Conservation (phyloP, 2,329 filamentous ascomycete species). For the Hirsutella minnesotensis region DNA sequence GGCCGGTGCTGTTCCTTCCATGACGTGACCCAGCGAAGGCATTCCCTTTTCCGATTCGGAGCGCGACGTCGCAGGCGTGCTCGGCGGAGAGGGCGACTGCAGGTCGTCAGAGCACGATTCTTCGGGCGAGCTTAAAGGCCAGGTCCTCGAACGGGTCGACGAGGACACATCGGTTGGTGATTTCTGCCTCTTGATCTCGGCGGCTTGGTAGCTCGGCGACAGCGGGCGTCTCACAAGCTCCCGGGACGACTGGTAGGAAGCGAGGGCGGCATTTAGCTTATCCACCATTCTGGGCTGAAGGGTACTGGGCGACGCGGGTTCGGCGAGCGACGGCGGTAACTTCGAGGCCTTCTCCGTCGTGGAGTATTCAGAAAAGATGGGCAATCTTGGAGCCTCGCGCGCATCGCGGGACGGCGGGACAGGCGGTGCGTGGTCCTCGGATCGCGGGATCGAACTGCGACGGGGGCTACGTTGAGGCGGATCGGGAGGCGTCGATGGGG, state of each 20-base stretch:
- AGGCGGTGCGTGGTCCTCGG: conserved; percentile 3
- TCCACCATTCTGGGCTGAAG: background rate
- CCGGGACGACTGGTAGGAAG: background rate
- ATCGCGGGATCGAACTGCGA: conserved; percentile 9
- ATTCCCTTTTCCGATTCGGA: conserved; percentile 26
- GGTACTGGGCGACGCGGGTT: background rate
- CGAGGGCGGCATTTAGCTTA: background rate
- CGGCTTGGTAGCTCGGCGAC: background rate
- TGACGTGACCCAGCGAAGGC: conserved; percentile 7
- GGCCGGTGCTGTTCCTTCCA: conserved; percentile 1
- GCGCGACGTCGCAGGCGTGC: conserved; percentile 27
- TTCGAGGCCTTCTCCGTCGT: background rate
- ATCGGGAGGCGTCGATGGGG: conserved; percentile 11
- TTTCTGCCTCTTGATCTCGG: background rate
- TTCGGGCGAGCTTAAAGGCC: conserved; percentile 20
- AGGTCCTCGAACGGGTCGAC: background rate
- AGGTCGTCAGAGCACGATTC: conserved; percentile 26
- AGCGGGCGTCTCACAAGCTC: background rate
- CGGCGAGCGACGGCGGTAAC: background rate
- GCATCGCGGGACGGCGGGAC: background rate
- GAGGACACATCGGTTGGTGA: background rate
- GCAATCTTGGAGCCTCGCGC: background rate
- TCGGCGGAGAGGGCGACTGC: conserved; percentile 20
- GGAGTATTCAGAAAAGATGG: background rate
- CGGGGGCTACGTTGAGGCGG: conserved; percentile 17